These are phyloP conservation scores for Hypsizygus marmoreus DNA, from an alignment of 768 basidiomycete genomes.

Conservation along the genomic window DNA sequence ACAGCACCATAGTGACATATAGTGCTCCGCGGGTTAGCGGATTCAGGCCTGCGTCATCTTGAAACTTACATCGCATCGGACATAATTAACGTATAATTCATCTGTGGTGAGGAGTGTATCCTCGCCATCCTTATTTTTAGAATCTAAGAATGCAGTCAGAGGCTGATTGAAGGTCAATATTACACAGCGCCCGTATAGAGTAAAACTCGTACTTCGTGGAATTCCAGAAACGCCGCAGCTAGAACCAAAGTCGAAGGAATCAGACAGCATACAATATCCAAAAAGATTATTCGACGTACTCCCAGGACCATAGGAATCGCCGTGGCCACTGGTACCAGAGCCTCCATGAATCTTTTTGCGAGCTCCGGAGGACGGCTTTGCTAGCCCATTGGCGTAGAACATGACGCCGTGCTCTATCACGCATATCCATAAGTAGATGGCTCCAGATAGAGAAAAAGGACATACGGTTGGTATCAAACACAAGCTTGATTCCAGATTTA, in stretches of 20 bases:
- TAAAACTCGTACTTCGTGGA: slow-evolving; percentile 53
- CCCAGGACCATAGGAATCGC: slow-evolving; percentile 59
- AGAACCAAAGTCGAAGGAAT: too few species aligned
- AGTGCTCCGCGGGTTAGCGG: too few species aligned
- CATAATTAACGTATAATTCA: slow-evolving; percentile 75
- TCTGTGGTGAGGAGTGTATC: slow-evolving; percentile 70
- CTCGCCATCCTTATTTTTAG: slow-evolving; percentile 52
- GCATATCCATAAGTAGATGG: background rate
- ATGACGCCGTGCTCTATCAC: slow-evolving; percentile 68
- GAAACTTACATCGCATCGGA: slow-evolving; percentile 53
- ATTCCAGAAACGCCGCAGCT: slow-evolving; percentile 71
- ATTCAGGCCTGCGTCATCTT: too few species aligned
- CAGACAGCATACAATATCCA: too few species aligned
- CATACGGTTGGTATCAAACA: slow-evolving; percentile 74
- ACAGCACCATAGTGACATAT: too few species aligned
- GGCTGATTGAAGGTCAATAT: too few species aligned
- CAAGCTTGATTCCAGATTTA: slow-evolving; percentile 59
- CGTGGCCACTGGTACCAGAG: slow-evolving; percentile 53
- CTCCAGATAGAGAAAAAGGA: slow-evolving; percentile 13
- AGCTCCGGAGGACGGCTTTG: slow-evolving; percentile 48
- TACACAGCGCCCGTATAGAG: too few species aligned
- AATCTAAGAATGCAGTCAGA: slow-evolving; percentile 66
- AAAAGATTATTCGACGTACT: slow-evolving; percentile 42
- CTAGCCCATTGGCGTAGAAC: slow-evolving; percentile 68
- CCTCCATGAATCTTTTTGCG: slow-evolving; percentile 79